A percentile compares a stretch with the other conserved stretches of the same genome.
Evolutionary conservation across 1,284 basidiomycete genomes (phyloP).

Genomic region (Trichosporon sp.): DNA sequence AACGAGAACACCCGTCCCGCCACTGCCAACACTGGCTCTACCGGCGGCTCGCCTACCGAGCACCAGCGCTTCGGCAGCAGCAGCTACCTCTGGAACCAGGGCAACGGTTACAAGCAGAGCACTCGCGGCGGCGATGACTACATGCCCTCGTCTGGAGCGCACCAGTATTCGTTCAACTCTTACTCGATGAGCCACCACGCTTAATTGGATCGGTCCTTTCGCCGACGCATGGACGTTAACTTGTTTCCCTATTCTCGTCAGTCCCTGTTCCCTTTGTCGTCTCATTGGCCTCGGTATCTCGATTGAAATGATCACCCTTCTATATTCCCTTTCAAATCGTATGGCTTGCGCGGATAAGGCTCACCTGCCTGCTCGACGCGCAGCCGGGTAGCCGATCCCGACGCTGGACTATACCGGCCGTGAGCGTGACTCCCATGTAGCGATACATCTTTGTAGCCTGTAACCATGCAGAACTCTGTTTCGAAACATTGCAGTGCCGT

Average conservation of each 20-base stretch:
- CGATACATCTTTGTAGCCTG: slow-evolving; percentile 19
- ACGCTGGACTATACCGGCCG: not conserved
- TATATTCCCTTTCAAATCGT: not conserved
- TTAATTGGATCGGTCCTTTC: not conserved
- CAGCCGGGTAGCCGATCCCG: not conserved
- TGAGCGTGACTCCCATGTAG: slow-evolving; percentile 5
- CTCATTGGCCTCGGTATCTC: not conserved
- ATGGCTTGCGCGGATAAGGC: not conserved
- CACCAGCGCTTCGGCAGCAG: not conserved
- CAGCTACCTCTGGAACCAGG: not conserved
- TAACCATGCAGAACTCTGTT: slow-evolving; percentile 9
- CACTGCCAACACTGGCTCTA: slow-evolving; percentile 18
- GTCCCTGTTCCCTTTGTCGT: not conserved
- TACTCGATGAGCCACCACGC: slow-evolving; percentile 4
- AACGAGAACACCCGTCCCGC: slow-evolving; percentile 18
- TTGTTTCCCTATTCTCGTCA: not conserved
- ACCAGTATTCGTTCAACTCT: not conserved
- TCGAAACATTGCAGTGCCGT: not conserved
- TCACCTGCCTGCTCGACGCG: not conserved
- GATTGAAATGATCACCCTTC: not conserved
- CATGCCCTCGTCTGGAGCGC: not conserved
- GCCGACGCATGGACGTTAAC: not conserved
- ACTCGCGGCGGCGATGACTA: not conserved
- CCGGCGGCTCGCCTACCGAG: slow-evolving; percentile 16
- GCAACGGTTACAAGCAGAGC: not conserved